These are phyloP conservation scores for Besnoitia besnoiti DNA, from an alignment of 169 alveolate genomes.

Conservation along the genomic window DNA sequence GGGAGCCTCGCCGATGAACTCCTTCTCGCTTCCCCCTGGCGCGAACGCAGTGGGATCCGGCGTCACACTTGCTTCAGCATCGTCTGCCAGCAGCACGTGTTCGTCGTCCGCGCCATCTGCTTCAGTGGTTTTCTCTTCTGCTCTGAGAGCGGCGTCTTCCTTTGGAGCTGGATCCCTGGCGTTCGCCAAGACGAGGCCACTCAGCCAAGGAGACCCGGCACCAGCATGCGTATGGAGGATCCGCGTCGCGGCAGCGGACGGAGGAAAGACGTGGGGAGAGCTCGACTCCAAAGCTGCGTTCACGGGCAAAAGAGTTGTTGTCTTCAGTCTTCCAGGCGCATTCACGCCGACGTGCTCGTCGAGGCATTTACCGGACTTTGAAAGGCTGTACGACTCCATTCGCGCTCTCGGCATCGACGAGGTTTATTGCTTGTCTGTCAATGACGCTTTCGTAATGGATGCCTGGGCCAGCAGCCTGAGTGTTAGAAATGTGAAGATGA, in stretches of 20 bases:
- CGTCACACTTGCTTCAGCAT: neutral
- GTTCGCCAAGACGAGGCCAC: neutral
- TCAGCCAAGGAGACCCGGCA: constrained; percentile 4
- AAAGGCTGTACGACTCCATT: constrained; percentile 71
- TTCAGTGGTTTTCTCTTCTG: neutral
- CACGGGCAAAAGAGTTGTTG: constrained; percentile 69
- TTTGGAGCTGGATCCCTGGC: constrained; percentile 3
- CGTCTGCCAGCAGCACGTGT: neutral
- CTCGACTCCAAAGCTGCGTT: constrained; percentile 45
- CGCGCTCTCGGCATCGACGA: constrained; percentile 73
- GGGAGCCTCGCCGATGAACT: neutral
- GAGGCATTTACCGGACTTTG: constrained; percentile 75
- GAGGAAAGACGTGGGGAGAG: constrained; percentile 7
- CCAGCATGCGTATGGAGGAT: constrained; percentile 1
- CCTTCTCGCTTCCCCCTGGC: neutral
- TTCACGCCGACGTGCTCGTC: constrained; percentile 80
- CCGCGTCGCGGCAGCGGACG: neutral
- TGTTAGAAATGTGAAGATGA: constrained; percentile 69
- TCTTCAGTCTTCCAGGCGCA: constrained; percentile 78
- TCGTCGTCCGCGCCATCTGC: neutral
- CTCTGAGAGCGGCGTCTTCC: neutral
- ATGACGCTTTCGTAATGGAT: constrained; percentile 76
- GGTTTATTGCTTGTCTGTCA: constrained; percentile 76
- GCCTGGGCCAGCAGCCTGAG: constrained; percentile 74
- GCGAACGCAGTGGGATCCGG: neutral